Conservation (phyloP, 176 grass and related monocot species). For the Melocanna baccifera region DNA sequence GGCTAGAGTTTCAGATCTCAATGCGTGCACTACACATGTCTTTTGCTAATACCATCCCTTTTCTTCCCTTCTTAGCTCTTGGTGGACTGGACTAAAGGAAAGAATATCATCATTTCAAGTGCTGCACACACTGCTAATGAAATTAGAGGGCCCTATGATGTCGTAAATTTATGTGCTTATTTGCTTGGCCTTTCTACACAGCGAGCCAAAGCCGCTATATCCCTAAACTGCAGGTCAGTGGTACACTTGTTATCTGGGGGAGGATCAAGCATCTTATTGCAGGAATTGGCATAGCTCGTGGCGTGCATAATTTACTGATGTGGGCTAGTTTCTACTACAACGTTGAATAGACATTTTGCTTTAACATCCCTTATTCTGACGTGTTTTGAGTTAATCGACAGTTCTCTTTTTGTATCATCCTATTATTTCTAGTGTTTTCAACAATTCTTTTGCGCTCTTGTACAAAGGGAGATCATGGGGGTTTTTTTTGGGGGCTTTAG, state of each 20-base stretch:
- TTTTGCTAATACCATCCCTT: neutral
- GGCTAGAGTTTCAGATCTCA: neutral
- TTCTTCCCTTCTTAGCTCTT: constrained; percentile 53
- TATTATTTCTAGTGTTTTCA: neutral
- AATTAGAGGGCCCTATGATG: constrained; percentile 79
- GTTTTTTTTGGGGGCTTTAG: neutral
- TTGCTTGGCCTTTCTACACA: constrained; percentile 76
- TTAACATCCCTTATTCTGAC: neutral
- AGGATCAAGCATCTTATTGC: neutral
- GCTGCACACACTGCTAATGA: constrained; percentile 58
- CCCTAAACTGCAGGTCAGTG: constrained; percentile 63
- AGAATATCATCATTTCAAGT: constrained; percentile 84
- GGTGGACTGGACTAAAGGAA: constrained; percentile 75
- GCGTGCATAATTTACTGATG: neutral
- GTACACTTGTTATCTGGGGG: neutral
- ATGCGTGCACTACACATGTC: neutral
- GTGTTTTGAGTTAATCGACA: neutral
- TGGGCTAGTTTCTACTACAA: neutral
- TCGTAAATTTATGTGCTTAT: constrained; percentile 58
- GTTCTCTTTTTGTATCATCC: neutral
- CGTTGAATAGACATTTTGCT: neutral
- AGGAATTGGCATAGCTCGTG: neutral
- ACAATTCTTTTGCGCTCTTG: neutral
- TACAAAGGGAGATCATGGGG: neutral
- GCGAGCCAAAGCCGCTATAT: constrained; percentile 66